Evolutionary conservation across 75 land plant species (phyloP), one percentile per base, ranked within the genome.

Genomic region (Isoetes taiwanensis): DNA sequence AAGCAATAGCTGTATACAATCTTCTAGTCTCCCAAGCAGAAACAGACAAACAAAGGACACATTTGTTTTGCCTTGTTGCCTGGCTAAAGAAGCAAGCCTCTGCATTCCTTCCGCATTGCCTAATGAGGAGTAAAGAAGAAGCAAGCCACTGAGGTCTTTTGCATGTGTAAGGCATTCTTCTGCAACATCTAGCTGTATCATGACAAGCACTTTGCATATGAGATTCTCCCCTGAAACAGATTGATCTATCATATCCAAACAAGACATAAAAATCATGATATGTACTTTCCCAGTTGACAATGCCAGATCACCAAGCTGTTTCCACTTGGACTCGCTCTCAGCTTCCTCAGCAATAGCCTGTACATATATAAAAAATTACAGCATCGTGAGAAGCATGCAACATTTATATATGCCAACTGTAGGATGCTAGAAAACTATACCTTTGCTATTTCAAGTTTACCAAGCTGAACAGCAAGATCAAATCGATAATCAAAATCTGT

Each of bases 281-380:
- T 19, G 34, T 53, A 90, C 99, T 95, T 82, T 84, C 61, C 99
- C 99, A 60, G 78, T 64, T 43, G 99, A 87, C 86, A 93, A 87
- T 20, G 99, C 99, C 61, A 93, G 52, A 57, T 93, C 90, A 43
- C 99, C 99, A 55, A 93, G 72, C 40, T 93, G 96, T 72, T 81
- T 93, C 99, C 99, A 93, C 68, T 88, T 93, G 17, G 96, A 81
- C 54, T 93, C 96, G 66, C 96, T 88, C 39, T 84, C 75, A n/a
- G 76, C 75, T 66, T 84, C 86, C 37, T 50, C 63, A 4, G 99
- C 99, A 66, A 93, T 88, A 30, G 70, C 84, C 98, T 93, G 76
- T 5, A 66, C 34, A 10, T 9, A 10, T 14, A 10, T 27, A 43
- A n/a, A n/a, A 24, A 11, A 28, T 12, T 10, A 61, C 65, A 63